Conservation (phyloP, 2,329 filamentous ascomycete genomes). For the Sporothrix inflata region DNA sequence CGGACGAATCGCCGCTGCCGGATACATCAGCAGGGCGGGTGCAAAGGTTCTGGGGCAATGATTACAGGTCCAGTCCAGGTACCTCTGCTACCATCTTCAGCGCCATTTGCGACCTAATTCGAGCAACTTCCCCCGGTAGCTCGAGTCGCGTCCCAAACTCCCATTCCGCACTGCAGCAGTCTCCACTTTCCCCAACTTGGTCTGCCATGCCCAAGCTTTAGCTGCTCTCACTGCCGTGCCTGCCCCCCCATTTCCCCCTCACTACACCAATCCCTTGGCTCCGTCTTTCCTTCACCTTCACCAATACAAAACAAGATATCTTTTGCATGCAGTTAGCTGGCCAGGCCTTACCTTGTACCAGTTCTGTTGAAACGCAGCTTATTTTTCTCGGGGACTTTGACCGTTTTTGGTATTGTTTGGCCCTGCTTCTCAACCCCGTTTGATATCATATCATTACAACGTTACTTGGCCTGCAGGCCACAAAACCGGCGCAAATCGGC, state of each 20-base stretch:
- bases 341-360: not conserved
- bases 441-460: slow-evolving; percentile 8
- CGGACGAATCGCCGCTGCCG: slow-evolving; percentile 26
- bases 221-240: not conserved
- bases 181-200: not conserved
- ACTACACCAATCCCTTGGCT: not conserved
- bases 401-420: not conserved
- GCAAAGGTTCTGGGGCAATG: not conserved
- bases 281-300: not conserved
- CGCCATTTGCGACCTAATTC: not conserved
- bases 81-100: not conserved
- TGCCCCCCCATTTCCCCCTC: not conserved
- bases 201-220: slow-evolving; percentile 7
- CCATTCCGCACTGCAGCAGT: not conserved
- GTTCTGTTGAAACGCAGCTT: not conserved
- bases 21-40: slow-evolving; percentile 27
- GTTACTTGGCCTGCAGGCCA: slow-evolving; percentile 17
- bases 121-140: too few relatives aligned
- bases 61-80: not conserved
- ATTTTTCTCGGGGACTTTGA: not conserved
- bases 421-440: not conserved
- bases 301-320: not conserved
- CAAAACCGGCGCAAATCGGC: not conserved
- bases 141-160: not conserved
- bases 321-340: not conserved